Evolutionary conservation across 805 yeast genomes (phyloP), one percentile per base, ranked within the genome.

Genomic region (Babjeviella inositovora): DNA sequence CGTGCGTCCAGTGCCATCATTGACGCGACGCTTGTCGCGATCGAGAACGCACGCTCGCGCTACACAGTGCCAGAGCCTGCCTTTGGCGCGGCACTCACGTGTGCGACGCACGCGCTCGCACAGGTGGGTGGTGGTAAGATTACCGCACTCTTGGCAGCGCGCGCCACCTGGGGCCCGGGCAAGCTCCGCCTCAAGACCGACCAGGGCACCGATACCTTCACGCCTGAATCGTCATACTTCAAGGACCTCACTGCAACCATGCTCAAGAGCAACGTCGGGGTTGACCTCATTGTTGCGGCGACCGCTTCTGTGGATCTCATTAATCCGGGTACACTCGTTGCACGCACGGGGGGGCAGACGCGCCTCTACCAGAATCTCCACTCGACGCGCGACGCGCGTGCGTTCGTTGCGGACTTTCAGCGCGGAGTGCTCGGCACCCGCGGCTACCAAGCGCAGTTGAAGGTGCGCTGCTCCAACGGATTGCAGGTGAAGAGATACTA

Each of bases 111-210:
- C 24, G 71, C 82, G 5, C 51, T 84, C 14, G 59, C 59, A 20
- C 46, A 51, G 12, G 60, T 59, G 16, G 93, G 90, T 6, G 90
- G 90, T 30, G 98, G 97, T 29, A 79, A 85, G 35, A 70, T 87
- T 16, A 62, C 75, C 12, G 62, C 79, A 1, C 45, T 77, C 4
- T 47, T 85, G 19, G 60, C 80, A 3, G 50, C 71, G 2, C 44
- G 82, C 18, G 95, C 98, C 5, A 62, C 80, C 1, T 61, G 70
- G 61, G 94, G 93, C 1, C 74, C 82, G 1, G 95, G 95, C 4
- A 54, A 62, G 7, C 55, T 75, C 25, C n/a, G n/a, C n/a, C 26
- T n/a, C n/a, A n/a, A n/a, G n/a, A n/a, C n/a, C n/a, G n/a, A n/a
- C n/a, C n/a, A 19, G 22, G 64, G 62, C 22, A 64, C 66, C 31